Evolutionary conservation across 345 rosid genomes (phyloP).

Genomic region (Noccaea caerulescens): DNA sequence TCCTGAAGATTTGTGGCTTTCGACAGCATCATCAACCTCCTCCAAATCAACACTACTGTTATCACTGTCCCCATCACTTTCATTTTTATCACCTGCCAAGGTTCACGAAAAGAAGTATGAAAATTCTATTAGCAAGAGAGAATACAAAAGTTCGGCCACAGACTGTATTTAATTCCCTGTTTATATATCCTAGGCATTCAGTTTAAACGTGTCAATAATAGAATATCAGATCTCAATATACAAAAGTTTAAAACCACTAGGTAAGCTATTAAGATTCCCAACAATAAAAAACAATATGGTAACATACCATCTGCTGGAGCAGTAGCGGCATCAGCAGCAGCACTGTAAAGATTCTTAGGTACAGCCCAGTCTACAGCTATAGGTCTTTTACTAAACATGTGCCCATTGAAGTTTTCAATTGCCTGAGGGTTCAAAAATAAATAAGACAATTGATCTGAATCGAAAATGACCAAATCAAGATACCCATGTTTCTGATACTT

Average conservation of each 20-base stretch:
- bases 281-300: conserved; percentile 4
- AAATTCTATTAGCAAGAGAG: not conserved
- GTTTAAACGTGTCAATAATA: not conserved
- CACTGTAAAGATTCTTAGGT: conserved; percentile 76
- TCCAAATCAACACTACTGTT: conserved; percentile 66
- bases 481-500: conserved; percentile 32
- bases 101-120: conserved; percentile 13
- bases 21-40: conserved; percentile 51
- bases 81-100: conserved; percentile 57
- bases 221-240: conserved; percentile 1
- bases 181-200: not conserved
- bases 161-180: not conserved
- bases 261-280: conserved; percentile 5
- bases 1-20: conserved; percentile 34
- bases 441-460: conserved; percentile 25
- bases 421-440: conserved; percentile 58
- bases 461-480: conserved; percentile 20
- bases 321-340: conserved; percentile 49
- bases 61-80: conserved; percentile 54
- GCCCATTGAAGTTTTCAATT: conserved; percentile 84
- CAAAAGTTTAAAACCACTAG: not conserved
- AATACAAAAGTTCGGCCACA: conserved; percentile 17
- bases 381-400: conserved; percentile 71
- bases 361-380: conserved; percentile 98
- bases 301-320: conserved; percentile 66